phyloP scores from a whole-genome alignment of 2,329 filamentous ascomycete species.

The Cordyceps cicadae region DNA sequence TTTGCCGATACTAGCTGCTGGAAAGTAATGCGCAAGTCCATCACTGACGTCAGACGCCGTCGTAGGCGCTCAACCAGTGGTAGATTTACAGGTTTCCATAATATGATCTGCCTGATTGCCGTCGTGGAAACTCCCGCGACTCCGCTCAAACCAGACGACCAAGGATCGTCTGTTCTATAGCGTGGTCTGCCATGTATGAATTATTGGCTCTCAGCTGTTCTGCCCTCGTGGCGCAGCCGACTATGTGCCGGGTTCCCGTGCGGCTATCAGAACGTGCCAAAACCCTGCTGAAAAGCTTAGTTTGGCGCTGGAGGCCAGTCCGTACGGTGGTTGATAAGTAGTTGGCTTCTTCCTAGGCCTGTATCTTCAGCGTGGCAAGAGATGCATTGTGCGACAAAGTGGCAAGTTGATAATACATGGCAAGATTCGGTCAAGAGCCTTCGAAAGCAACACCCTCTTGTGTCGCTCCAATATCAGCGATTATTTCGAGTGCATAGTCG shows the following conservation, averaged over 20 bases:
- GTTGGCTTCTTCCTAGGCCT: not conserved
- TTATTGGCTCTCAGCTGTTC: not conserved
- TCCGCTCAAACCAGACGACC: not conserved
- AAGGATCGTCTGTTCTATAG: not conserved
- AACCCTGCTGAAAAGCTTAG: not conserved
- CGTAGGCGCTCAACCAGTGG: not conserved
- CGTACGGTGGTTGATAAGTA: not conserved
- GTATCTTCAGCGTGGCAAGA: too few species aligned
- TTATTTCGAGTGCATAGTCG: too few species aligned
- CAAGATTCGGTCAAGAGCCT: too few species aligned
- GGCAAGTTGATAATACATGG: too few species aligned
- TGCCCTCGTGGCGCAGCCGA: not conserved
- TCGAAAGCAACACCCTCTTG: too few species aligned
- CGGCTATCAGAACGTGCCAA: not conserved
- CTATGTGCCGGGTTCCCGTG: conserved; percentile 8
- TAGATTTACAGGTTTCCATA: not conserved
- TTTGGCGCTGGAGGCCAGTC: not conserved
- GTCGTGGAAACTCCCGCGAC: not conserved
- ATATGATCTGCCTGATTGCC: not conserved
- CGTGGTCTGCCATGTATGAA: not conserved
- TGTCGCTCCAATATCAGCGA: too few species aligned
- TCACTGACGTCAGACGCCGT: not conserved
- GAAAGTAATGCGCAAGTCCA: not conserved
- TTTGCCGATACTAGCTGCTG: not conserved
- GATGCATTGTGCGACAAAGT: too few species aligned